Conservation (phyloP, 345 rosid genomes). For the Hibiscus syriacus region DNA sequence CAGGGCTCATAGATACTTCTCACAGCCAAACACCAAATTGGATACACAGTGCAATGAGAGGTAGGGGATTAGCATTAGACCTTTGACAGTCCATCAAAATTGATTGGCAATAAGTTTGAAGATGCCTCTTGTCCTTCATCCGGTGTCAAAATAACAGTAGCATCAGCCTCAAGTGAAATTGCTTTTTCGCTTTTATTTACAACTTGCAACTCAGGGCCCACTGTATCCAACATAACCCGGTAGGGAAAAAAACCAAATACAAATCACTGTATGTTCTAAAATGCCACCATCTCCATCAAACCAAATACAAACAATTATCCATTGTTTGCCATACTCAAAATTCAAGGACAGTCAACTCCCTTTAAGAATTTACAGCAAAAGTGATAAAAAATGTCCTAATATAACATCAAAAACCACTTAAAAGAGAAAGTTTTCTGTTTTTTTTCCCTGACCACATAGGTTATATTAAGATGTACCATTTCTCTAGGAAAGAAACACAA, state of each 20-base stretch:
- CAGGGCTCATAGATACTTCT: not conserved
- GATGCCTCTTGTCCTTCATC: conserved; percentile 75
- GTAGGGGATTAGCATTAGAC: conserved; percentile 20
- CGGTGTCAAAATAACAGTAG: conserved; percentile 68
- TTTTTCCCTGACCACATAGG: not conserved
- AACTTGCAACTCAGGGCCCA: conserved; percentile 94
- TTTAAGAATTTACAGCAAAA: not conserved
- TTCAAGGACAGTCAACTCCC: not conserved
- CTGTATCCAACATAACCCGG: conserved; percentile 96
- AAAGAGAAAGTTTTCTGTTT: not conserved
- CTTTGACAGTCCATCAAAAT: conserved; percentile 82
- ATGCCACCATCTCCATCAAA: not conserved
- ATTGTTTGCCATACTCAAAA: not conserved
- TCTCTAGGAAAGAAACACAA: not conserved
- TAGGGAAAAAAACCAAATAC: not conserved
- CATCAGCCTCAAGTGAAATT: conserved; percentile 75
- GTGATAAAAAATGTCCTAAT: not conserved
- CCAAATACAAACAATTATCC: not conserved
- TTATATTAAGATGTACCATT: not conserved
- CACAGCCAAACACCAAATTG: not conserved
- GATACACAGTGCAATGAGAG: not conserved
- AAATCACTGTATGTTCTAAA: not conserved
- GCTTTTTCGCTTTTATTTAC: conserved; percentile 65
- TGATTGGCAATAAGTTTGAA: conserved; percentile 80
- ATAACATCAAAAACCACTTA: not conserved